These are phyloP conservation scores for Penicillium subrubescens DNA, from an alignment of 495 filamentous ascomycete species.

Conservation along the genomic window DNA sequence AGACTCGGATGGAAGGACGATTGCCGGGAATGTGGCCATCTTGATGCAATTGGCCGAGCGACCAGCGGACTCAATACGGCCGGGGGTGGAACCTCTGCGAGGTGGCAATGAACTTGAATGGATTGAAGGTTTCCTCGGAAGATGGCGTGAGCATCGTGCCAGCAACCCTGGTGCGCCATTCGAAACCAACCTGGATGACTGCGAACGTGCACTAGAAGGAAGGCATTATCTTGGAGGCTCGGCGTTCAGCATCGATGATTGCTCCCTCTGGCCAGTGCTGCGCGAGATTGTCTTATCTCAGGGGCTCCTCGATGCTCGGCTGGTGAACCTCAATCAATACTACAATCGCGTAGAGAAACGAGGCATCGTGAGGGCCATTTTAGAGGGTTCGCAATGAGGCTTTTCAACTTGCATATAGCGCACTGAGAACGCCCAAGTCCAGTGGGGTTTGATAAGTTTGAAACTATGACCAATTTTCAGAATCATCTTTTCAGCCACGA, in stretches of 20 bases:
- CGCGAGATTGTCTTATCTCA: conserved; percentile 52
- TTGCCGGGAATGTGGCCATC: conserved; percentile 41
- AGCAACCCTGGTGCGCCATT: conserved; percentile 18
- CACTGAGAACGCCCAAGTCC: neutral
- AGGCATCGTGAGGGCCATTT: conserved; percentile 48
- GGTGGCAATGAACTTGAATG: conserved; percentile 35
- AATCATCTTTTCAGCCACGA: no score
- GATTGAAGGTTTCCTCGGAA: conserved; percentile 34
- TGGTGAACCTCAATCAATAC: conserved; percentile 54
- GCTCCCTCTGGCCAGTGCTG: conserved; percentile 71
- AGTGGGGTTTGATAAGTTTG: no score
- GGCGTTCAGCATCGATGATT: conserved; percentile 64
- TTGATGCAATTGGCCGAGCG: conserved; percentile 33
- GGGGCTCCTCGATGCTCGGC: conserved; percentile 31
- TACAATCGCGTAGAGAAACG: conserved; percentile 53
- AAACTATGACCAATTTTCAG: no score
- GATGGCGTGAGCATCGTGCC: conserved; percentile 34
- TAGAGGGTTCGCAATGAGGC: conserved; percentile 35
- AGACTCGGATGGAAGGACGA: conserved; percentile 27
- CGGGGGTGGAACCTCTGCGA: conserved; percentile 35
- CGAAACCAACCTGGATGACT: conserved; percentile 36
- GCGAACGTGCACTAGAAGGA: conserved; percentile 51
- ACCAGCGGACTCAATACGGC: conserved; percentile 25
- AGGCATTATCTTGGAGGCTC: conserved; percentile 59
- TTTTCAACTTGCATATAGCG: neutral